These are phyloP conservation scores for Fusarium equiseti DNA, from an alignment of 2,329 filamentous ascomycete genomes.

Conservation along the genomic window DNA sequence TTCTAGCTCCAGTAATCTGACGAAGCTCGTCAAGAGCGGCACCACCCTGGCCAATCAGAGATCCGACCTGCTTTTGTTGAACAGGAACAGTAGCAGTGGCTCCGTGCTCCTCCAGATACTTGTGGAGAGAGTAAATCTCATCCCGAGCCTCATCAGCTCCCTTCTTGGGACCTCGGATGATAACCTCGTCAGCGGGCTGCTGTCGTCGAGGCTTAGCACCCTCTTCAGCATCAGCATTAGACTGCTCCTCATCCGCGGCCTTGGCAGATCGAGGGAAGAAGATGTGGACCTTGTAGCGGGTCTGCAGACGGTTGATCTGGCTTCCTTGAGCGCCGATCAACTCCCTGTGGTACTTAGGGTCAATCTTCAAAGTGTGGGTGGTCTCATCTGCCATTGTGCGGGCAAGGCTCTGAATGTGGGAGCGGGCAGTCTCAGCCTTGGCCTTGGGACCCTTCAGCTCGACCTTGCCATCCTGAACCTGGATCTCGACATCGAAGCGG, in stretches of 20 bases:
- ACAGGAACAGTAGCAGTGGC: conserved; percentile 83
- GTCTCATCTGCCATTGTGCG: conserved; percentile 92
- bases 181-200: conserved; percentile 88
- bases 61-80: conserved; percentile 92
- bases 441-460: conserved; percentile 96
- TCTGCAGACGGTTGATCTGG: conserved; percentile 92
- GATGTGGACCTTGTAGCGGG: conserved; percentile 91
- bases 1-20: conserved; percentile 84
- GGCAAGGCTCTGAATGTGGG: conserved; percentile 81
- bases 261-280: conserved; percentile 86
- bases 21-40: conserved; percentile 92
- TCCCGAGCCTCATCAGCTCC: conserved; percentile 93
- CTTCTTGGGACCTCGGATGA: conserved; percentile 90
- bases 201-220: conserved; percentile 73
- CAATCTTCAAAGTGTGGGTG: conserved; percentile 87
- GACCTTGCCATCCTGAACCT: conserved; percentile 93
- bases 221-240: conserved; percentile 77
- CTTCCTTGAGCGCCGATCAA: conserved; percentile 89
- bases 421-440: conserved; percentile 88
- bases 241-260: conserved; percentile 74
- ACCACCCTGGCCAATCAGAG: conserved; percentile 90
- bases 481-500: conserved; percentile 79
- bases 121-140: conserved; percentile 87
- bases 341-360: conserved; percentile 93
- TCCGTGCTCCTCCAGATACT: conserved; percentile 91